Conservation (phyloP, 306 rosid species). For the Hippophae rhamnoides region DNA sequence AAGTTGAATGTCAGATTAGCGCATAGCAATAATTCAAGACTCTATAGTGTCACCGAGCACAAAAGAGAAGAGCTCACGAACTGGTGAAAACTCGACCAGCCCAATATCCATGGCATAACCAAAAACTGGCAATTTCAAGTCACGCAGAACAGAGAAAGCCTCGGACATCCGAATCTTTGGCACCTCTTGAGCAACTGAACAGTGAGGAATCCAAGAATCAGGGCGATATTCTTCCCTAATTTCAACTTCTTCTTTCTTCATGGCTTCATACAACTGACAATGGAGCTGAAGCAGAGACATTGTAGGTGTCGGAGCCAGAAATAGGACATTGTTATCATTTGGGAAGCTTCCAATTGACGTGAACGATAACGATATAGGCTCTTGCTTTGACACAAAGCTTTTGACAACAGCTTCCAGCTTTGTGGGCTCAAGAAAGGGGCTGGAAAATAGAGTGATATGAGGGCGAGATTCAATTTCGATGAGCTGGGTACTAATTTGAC, state of each 20-base stretch:
- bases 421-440: constrained; percentile 45
- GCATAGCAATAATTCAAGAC: constrained; percentile 24
- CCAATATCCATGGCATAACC: constrained; percentile 82
- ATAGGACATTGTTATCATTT: constrained; percentile 51
- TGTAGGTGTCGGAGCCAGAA: constrained; percentile 73
- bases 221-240: constrained; percentile 46
- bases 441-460: constrained; percentile 85
- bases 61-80: constrained; percentile 71
- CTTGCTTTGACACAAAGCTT: constrained; percentile 47
- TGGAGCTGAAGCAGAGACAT: constrained; percentile 70
- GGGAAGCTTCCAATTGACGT: constrained; percentile 58
- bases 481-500: constrained; percentile 79
- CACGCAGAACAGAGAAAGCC: constrained; percentile 67
- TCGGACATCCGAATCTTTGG: constrained; percentile 61
- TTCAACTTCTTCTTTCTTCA: constrained; percentile 62
- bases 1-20: constrained; percentile 6
- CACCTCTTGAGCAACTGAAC: constrained; percentile 73
- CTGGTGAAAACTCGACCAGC: constrained; percentile 75
- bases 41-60: constrained; percentile 61
- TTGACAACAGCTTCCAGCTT: constrained; percentile 45
- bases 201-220: constrained; percentile 68
- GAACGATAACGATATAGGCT: constrained; percentile 67
- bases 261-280: constrained; percentile 55
- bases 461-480: constrained; percentile 92
- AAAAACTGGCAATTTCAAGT: constrained; percentile 71